Percentiles rank a stretch among this genome's conserved stretches.
These are phyloP conservation scores for Xylaria venustula DNA, from an alignment of 495 filamentous ascomycete species.

Conservation along the genomic window DNA sequence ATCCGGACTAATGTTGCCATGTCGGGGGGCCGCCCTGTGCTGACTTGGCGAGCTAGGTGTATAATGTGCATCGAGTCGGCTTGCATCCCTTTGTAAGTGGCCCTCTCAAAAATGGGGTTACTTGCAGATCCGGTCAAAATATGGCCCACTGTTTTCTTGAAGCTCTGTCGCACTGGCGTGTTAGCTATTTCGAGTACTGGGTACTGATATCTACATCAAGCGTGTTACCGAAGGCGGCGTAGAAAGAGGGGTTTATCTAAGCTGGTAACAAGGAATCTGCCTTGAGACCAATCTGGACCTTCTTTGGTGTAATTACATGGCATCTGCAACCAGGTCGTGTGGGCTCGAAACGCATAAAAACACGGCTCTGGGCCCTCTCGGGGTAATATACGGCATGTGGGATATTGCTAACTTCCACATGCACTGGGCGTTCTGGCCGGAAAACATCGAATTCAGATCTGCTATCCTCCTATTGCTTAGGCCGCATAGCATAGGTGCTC, in stretches of 20 bases:
- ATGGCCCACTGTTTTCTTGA: slow-evolving; percentile 6
- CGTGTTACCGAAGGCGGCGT: slow-evolving; percentile 7
- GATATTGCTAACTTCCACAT: not conserved
- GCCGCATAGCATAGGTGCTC: slow-evolving; percentile 4
- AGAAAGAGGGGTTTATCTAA: not conserved
- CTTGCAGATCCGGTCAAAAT: slow-evolving; percentile 2
- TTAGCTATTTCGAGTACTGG: no score
- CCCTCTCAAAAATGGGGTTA: not conserved
- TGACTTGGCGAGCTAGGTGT: slow-evolving; percentile 15
- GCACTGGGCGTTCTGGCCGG: not conserved
- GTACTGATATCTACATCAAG: not conserved
- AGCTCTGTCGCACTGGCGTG: slow-evolving; percentile 2
- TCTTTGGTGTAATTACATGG: not conserved
- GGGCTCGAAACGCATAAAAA: not conserved
- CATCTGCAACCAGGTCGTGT: not conserved
- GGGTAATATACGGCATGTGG: not conserved
- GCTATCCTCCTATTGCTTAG: not conserved
- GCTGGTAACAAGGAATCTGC: not conserved
- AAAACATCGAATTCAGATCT: not conserved
- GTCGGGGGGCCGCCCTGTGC: slow-evolving; percentile 3
- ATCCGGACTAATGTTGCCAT: slow-evolving; percentile 10
- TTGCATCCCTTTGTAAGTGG: slow-evolving; percentile 4
- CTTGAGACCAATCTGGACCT: not conserved
- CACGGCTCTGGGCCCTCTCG: slow-evolving; percentile 10
- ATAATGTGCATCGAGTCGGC: slow-evolving; percentile 5